Conservation (phyloP, 2,329 filamentous ascomycete species). For the Aplosporella prunicola region DNA sequence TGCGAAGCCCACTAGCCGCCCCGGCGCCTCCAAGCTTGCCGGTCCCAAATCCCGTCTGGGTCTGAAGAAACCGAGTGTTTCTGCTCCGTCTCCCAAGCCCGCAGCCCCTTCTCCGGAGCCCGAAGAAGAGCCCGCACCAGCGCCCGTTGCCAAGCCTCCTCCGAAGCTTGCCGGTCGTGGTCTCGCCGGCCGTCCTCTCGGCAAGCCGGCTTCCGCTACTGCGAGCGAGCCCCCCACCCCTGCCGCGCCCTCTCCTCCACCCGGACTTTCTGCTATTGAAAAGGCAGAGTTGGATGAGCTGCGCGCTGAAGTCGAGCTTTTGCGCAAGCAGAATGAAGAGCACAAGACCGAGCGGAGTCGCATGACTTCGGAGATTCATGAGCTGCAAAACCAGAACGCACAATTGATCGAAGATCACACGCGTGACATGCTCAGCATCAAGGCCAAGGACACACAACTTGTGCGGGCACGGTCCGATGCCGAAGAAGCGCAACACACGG, state of each 20-base stretch:
- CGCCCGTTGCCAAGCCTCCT: slow-evolving; percentile 37
- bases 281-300: slow-evolving; percentile 88
- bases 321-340: slow-evolving; percentile 68
- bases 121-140: slow-evolving; percentile 44
- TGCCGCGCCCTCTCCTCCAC: slow-evolving; percentile 39
- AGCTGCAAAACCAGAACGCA: slow-evolving; percentile 94
- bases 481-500: slow-evolving; percentile 77
- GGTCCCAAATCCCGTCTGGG: slow-evolving; percentile 33
- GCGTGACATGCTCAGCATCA: slow-evolving; percentile 87
- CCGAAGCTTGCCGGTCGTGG: slow-evolving; percentile 61
- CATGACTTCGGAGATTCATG: slow-evolving; percentile 77
- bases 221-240: slow-evolving; percentile 34
- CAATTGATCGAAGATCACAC: slow-evolving; percentile 96
- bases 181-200: slow-evolving; percentile 74
- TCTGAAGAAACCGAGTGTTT: slow-evolving; percentile 31
- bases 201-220: slow-evolving; percentile 48
- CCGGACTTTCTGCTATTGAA: slow-evolving; percentile 68
- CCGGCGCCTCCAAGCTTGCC: slow-evolving; percentile 30
- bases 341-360: slow-evolving; percentile 72
- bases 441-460: slow-evolving; percentile 95
- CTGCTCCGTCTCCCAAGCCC: slow-evolving; percentile 6
- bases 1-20: slow-evolving; percentile 49
- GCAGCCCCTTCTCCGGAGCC: slow-evolving; percentile 37
- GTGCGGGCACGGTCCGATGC: slow-evolving; percentile 85
- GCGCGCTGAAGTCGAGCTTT: slow-evolving; percentile 69